Evolutionary conservation across 768 basidiomycete genomes (phyloP), one percentile per base, ranked within the genome.

Genomic region (Chalciporus chontae): DNA sequence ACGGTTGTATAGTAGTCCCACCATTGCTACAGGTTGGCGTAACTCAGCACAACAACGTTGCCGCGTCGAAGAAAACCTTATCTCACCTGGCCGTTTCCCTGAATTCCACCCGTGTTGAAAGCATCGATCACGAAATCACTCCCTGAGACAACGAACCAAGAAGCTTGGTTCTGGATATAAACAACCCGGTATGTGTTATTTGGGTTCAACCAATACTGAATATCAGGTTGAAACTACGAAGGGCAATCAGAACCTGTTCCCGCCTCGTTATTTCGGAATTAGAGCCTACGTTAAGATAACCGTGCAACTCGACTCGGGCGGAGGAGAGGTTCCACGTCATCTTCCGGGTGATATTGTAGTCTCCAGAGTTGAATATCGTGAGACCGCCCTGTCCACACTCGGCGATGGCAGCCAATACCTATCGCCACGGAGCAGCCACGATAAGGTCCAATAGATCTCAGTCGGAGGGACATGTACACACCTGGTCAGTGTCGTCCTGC

Each of bases 111-210:
- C n/a, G 29, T 17, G 29, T 17, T 48, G 47, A 82, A 77, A 3
- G 74, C 81, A 58, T 82, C 76, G 52, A 83, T 72, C 14, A 67
- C 68, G 50, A 83, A 83, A 65, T 81, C 72, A 26, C 66, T 65
- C 3, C 80, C 81, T 4, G 79, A 79, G 31, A 83, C 68, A 43
- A 83, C 77, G 55, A 83, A 83, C 79, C 80, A 83, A 6, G 81
- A 83, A 2, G 81, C 78, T 69, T 83, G 82, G 54, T 67, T 37
- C 68, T 82, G 81, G 48, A 83, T 79, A 60, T 79, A 81, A 21
- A 83, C 77, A n/a, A 80, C 80, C 19, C 78, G 73, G 60, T 77
- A 81, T 1, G 81, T 83, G 55, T 77, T 79, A 39, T 38, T 14
- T 3, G 17, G 8, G 24, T 45, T 27, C 36, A 45, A 26, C 36